Base-by-base conservation (phyloP, 176 grass and related monocot species). In the maize (Zea mays) region DNA sequence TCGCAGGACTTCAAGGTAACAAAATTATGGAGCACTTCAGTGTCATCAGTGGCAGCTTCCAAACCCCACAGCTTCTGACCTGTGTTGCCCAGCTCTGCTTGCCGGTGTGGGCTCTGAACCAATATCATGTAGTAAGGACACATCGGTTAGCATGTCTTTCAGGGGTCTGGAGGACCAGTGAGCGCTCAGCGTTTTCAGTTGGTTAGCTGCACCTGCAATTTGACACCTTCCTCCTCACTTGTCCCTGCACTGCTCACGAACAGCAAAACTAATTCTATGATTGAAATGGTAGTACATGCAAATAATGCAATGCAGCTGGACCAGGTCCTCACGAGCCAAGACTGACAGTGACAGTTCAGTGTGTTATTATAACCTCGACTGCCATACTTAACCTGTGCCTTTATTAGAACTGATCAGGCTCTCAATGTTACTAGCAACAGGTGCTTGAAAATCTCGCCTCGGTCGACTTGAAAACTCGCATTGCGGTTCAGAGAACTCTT, bases 61-160 rank as follows among this genome's bases (percentile, higher is more conserved):
- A 45, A 70, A 58, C 36, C 9, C 9, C n/a, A 66, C 60, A 37
- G 16, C 8, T 70, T 61, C 62, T 72, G 55, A 72, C 7, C 36
- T 77, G n/a, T n/a, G 36, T 39, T 51, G 47, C 15, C 73, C 46
- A 34, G 20, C 9, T 16, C 64, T 52, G 39, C 35, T 49, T 67
- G 42, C 5, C 9, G 0, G 59, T 57, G 38, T 2, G 1, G 16
- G 20, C 69, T 73, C 60, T 74, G 68, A 60, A 68, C 70, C 10
- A 35, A 15, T 17, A 15, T 17, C 13, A 43, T 56, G 15, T 34
- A 35, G 71, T 37, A 27, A 68, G 40, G 76, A 74, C 37, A 37
- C 47, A 50, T 55, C 16, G 3, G 84, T 62, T 71, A 54, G 55
- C 55, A 64, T 56, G 84, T 64, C 78, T 71, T 50, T 70, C 5